These are phyloP conservation scores for Boletus subcaerulescens DNA, from an alignment of 768 basidiomycete species.

Conservation along the genomic window DNA sequence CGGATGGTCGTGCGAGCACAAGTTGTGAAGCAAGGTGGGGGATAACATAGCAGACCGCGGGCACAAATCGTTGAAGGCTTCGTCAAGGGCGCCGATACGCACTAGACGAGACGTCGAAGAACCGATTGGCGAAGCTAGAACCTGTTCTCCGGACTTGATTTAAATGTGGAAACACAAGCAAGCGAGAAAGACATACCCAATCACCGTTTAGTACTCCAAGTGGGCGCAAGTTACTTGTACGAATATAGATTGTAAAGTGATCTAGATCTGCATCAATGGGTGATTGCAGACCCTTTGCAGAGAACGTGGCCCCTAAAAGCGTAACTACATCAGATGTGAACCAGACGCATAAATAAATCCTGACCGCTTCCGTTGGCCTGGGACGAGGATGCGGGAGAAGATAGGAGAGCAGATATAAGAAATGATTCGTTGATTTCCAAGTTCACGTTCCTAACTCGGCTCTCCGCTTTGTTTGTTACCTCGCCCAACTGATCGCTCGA, in stretches of 20 bases:
- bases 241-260: constrained; percentile 57
- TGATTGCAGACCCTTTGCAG: constrained; percentile 30
- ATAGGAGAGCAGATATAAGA: constrained; percentile 51
- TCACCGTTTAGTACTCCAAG: constrained; percentile 71
- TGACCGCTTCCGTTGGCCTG: constrained; percentile 8
- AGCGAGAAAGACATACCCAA: constrained; percentile 53
- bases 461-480: constrained; percentile 2
- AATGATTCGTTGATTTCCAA: constrained; percentile 76
- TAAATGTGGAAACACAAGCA: neutral
- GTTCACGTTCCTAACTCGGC: constrained; percentile 32
- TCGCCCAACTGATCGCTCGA: constrained; percentile 23
- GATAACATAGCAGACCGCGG: constrained; percentile 35
- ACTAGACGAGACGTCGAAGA: constrained; percentile 48
- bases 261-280: constrained; percentile 40
- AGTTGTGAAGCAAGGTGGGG: constrained; percentile 55
- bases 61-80: constrained; percentile 36
- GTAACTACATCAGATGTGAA: neutral
- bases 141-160: constrained; percentile 37
- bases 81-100: constrained; percentile 54
- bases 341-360: neutral
- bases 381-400: constrained; percentile 15
- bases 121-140: constrained; percentile 41
- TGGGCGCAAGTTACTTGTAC: constrained; percentile 59
- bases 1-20: constrained; percentile 32
- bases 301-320: constrained; percentile 21